phyloP scores from a whole-genome alignment of 495 filamentous ascomycete genomes.

The Hypoxylon intermedium region DNA sequence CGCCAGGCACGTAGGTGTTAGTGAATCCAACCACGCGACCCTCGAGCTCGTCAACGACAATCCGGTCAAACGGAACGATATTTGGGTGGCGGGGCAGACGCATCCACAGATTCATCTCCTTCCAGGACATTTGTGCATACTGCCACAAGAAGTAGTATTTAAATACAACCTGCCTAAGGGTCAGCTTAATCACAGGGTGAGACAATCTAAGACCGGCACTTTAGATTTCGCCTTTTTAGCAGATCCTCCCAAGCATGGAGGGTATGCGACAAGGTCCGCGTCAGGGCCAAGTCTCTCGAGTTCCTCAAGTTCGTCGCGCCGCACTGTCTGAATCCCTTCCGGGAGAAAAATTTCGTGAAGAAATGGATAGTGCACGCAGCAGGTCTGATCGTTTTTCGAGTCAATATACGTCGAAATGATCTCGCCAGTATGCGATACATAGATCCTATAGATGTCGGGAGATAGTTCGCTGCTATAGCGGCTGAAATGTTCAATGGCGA shows the following conservation, averaged over 20 bases:
- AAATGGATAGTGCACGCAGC: conserved; percentile 14
- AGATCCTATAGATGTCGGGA: conserved; percentile 13
- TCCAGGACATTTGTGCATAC: conserved; percentile 35
- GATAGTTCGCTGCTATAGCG: conserved; percentile 2
- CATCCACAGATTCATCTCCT: conserved; percentile 46
- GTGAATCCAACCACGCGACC: conserved; percentile 51
- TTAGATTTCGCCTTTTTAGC: conserved; percentile 10
- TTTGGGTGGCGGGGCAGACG: conserved; percentile 45
- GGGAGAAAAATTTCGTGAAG: conserved; percentile 2
- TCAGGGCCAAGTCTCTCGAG: conserved; percentile 21
- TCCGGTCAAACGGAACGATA: conserved; percentile 45
- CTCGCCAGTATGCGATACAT: conserved; percentile 15
- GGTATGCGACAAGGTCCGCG: conserved; percentile 14
- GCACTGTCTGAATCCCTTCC: conserved; percentile 8
- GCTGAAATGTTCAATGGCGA: conserved; percentile 29
- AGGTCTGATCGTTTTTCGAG: conserved; percentile 7
- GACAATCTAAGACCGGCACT: neutral
- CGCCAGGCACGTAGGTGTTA: conserved; percentile 45
- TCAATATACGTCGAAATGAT: conserved; percentile 15
- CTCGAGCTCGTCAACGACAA: conserved; percentile 47
- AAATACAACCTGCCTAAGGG: neutral
- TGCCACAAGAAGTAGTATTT: conserved; percentile 1
- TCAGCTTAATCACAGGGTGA: conserved; percentile 13
- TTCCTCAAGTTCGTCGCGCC: conserved; percentile 10
- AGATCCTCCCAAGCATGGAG: neutral